Percentiles rank a stretch among this genome's conserved stretches.
Conservation (phyloP, 495 filamentous ascomycete species). For the Penicillium coprophilum region DNA sequence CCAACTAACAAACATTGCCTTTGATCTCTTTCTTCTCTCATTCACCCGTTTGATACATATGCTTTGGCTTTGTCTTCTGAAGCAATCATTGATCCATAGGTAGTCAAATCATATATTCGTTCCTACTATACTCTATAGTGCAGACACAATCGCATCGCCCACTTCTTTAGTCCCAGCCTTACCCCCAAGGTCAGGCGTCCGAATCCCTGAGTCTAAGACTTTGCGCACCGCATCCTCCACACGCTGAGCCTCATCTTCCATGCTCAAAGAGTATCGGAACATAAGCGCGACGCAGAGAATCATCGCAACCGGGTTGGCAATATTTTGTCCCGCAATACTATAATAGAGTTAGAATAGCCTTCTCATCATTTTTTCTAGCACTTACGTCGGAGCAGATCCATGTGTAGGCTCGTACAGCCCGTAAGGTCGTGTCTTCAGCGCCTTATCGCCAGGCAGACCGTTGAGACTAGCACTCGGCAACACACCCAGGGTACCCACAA, state of each 20-base stretch:
- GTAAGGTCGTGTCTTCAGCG: constrained; percentile 34
- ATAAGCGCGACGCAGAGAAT: constrained; percentile 90
- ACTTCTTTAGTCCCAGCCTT: constrained; percentile 69
- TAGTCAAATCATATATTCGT: no score
- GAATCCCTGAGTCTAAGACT: constrained; percentile 71
- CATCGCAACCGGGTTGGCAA: constrained; percentile 70
- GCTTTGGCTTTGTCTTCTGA: neutral
- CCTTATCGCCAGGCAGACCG: constrained; percentile 40
- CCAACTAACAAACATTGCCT: constrained; percentile 7
- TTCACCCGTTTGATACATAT: neutral
- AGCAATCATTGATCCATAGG: neutral
- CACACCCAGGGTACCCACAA: constrained; percentile 50
- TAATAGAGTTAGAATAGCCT: neutral
- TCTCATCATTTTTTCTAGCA: neutral
- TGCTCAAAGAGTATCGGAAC: constrained; percentile 82
- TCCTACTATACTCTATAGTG: constrained; percentile 53
- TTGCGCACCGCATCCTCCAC: constrained; percentile 79
- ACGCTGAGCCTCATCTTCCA: constrained; percentile 66
- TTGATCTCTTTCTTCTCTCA: neutral
- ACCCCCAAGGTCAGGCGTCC: constrained; percentile 80
- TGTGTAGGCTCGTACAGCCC: constrained; percentile 46
- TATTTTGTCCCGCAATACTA: constrained; percentile 40
- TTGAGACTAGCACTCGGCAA: constrained; percentile 51
- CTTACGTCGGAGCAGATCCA: constrained; percentile 44
- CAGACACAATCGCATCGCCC: constrained; percentile 75